Evolutionary conservation across 768 basidiomycete species (phyloP).

Genomic region (Kwoniella shandongensis): DNA sequence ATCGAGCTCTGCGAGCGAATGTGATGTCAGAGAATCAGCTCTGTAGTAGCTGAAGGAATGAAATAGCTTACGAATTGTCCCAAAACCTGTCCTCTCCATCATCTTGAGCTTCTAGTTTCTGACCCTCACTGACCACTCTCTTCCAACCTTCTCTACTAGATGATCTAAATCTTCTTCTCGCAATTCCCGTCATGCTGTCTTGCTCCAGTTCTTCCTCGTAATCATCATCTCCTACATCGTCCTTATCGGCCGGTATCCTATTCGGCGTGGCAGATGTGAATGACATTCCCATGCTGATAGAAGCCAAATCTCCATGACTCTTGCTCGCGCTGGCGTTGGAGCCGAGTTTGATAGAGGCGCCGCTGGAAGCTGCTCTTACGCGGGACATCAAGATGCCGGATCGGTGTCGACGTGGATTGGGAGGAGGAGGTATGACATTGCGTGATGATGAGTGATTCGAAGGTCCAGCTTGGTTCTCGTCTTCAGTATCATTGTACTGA

Average conservation of each 20-base stretch:
- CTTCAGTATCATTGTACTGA: neutral
- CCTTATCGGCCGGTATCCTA: constrained; percentile 4
- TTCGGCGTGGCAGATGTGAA: constrained; percentile 1
- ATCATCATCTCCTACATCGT: constrained; percentile 15
- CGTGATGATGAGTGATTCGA: constrained; percentile 8
- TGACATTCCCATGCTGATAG: constrained; percentile 19
- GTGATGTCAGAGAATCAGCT: neutral
- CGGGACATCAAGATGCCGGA: constrained; percentile 47
- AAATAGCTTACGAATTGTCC: constrained; percentile 45
- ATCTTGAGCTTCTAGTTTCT: constrained; percentile 17
- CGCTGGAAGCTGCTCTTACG: constrained; percentile 35
- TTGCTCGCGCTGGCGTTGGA: constrained; percentile 26
- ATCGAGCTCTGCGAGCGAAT: constrained; percentile 39
- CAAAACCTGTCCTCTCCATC: constrained; percentile 25
- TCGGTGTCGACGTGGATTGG: constrained; percentile 47
- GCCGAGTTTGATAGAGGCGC: constrained; percentile 15
- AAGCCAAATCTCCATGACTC: constrained; percentile 34
- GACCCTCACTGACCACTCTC: constrained; percentile 35
- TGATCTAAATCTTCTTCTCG: constrained; percentile 9
- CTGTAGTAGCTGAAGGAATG: neutral
- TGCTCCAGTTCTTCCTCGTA: constrained; percentile 5
- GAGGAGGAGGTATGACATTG: constrained; percentile 41
- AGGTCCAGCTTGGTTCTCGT: constrained; percentile 11
- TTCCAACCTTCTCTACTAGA: constrained; percentile 22
- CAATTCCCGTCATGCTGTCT: neutral